Conservation (phyloP, 192 early-diverging fungal genomes). For the Jimgerdemannia flammicorona region DNA sequence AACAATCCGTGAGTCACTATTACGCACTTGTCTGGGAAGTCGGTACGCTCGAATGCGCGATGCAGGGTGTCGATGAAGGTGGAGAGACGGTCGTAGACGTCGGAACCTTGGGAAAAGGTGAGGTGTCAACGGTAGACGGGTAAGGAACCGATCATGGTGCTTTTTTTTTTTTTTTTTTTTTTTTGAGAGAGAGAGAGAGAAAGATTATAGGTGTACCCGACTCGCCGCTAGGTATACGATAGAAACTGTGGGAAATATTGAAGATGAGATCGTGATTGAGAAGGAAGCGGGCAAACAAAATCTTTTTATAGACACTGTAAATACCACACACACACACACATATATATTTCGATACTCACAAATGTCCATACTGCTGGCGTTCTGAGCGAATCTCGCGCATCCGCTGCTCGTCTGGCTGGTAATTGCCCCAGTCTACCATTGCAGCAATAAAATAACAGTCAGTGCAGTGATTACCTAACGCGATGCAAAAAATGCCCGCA, state of each 20-base stretch:
- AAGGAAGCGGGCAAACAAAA: too few relatives aligned
- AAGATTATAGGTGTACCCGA: background rate
- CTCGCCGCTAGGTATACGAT: conserved; percentile 15
- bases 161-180: too few relatives aligned
- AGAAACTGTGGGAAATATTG: conserved; percentile 3
- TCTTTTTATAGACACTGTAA: too few relatives aligned
- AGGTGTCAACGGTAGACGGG: too few relatives aligned
- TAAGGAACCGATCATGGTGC: too few relatives aligned
- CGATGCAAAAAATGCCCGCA: background rate
- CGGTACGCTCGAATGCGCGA: conserved; percentile 6
- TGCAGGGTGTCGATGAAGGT: conserved; percentile 11
- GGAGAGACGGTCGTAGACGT: conserved; percentile 12
- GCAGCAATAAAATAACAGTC: conserved; percentile 1
- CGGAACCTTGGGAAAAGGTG: background rate
- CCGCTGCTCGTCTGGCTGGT: conserved; percentile 1
- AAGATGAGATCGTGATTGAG: background rate
- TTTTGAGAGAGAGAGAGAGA: too few relatives aligned
- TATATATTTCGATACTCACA: background rate
- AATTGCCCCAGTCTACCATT: conserved; percentile 10
- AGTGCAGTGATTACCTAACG: background rate
- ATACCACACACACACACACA: too few relatives aligned
- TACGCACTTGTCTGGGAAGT: conserved; percentile 7
- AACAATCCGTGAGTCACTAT: conserved; percentile 13
- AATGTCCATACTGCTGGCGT: conserved; percentile 9
- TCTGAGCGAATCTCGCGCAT: conserved; percentile 8